Evolutionary conservation across 352 stramenopile genomes (phyloP).

Genomic region (Globisporangium polare): DNA sequence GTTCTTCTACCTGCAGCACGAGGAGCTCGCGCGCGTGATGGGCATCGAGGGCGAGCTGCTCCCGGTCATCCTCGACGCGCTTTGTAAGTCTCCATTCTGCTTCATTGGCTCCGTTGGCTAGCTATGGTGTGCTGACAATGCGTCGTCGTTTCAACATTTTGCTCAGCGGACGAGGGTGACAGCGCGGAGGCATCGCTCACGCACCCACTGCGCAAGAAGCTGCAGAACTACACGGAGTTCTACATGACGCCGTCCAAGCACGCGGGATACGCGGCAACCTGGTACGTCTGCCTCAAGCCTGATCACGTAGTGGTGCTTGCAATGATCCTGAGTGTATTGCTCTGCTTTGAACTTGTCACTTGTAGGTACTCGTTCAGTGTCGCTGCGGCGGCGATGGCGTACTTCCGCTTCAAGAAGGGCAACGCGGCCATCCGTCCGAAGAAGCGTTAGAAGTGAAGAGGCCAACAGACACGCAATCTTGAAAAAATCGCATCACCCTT

Average conservation of each 20-base stretch:
- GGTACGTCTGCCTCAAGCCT: too few relatives aligned
- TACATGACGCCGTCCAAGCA: conserved; percentile 89
- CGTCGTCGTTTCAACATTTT: background rate
- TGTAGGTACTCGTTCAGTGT: conserved; percentile 80
- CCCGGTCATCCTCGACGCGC: conserved; percentile 73
- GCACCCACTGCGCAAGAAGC: conserved; percentile 67
- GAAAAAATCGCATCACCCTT: too few relatives aligned
- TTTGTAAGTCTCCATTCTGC: conserved; percentile 29
- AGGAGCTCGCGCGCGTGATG: conserved; percentile 75
- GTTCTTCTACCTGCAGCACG: conserved; percentile 83
- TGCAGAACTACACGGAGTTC: conserved; percentile 80
- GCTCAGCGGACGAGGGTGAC: conserved; percentile 33
- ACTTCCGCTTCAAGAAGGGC: conserved; percentile 64
- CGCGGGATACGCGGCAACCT: conserved; percentile 77
- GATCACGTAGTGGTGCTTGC: too few relatives aligned
- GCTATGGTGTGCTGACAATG: background rate
- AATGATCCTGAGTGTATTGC: background rate
- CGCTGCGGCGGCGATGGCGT: conserved; percentile 60
- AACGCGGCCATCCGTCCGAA: conserved; percentile 20
- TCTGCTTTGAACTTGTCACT: background rate
- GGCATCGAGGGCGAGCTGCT: conserved; percentile 54
- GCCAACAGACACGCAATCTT: background rate
- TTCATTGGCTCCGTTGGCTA: background rate
- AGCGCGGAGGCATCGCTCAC: conserved; percentile 32
- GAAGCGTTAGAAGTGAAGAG: conserved; percentile 5